These are phyloP conservation scores for Globisporangium apiculatum DNA, from an alignment of 352 stramenopile species.

Conservation along the genomic window DNA sequence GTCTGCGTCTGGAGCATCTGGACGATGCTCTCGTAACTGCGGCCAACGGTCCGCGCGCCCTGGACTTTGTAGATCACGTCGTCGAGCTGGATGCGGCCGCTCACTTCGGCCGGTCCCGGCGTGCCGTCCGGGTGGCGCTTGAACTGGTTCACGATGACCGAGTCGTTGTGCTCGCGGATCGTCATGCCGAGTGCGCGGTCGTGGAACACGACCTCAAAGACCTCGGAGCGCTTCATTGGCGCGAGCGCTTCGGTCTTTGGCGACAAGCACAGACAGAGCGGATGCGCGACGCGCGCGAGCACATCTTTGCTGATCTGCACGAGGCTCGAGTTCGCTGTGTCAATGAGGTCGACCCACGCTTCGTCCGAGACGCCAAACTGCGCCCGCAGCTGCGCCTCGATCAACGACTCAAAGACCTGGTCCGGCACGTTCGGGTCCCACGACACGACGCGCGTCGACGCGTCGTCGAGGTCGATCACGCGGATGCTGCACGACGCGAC, in stretches of 20 bases:
- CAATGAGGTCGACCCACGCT: constrained; percentile 83
- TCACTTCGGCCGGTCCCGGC: constrained; percentile 46
- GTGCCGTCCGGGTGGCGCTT: constrained; percentile 53
- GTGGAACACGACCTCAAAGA: constrained; percentile 74
- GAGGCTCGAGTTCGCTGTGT: constrained; percentile 71
- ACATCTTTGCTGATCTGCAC: constrained; percentile 80
- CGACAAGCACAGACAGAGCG: constrained; percentile 76
- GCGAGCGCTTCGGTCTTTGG: constrained; percentile 78
- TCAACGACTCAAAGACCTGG: constrained; percentile 74
- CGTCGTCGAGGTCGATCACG: constrained; percentile 83
- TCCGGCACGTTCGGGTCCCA: constrained; percentile 78
- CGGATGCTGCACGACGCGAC: constrained; percentile 43
- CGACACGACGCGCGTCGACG: constrained; percentile 60
- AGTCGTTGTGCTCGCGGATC: constrained; percentile 79
- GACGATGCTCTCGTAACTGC: constrained; percentile 76
- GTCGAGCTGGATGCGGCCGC: constrained; percentile 44
- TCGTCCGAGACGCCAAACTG: constrained; percentile 80
- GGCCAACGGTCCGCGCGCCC: constrained; percentile 59
- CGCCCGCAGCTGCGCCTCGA: constrained; percentile 66
- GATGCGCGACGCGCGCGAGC: constrained; percentile 35
- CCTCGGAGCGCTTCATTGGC: constrained; percentile 72
- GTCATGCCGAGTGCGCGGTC: constrained; percentile 74
- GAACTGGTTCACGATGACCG: constrained; percentile 82
- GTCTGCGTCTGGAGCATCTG: constrained; percentile 83
- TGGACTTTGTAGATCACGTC: constrained; percentile 88